Evolutionary conservation across 352 stramenopile species (phyloP), one percentile per base, ranked within the genome.

Genomic region (Phytophthora meadii): DNA sequence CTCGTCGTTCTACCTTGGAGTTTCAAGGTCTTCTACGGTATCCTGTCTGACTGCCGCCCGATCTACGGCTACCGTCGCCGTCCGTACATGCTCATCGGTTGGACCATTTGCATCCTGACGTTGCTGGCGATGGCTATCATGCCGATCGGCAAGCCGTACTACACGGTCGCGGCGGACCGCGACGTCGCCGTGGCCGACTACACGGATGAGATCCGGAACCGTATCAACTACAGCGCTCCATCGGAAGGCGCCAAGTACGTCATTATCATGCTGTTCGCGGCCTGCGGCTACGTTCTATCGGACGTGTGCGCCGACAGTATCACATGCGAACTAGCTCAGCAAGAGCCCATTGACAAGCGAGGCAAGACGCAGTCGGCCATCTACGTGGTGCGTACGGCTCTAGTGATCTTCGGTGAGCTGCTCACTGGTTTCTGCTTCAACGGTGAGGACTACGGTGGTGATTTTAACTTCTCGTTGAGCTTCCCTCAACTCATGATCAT

Each of bases 241-340:
- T 61, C 69, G 4, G 32, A 77, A 25, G 80, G 70, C 11, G 72
- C 49, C 60, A 83, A 81, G 63, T 92, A 89, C 64, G 69, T 87
- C n/a, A 65, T 90, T 15, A 59, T 87, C 39, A 89, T 96, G 75
- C 82, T 92, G 52, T 51, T 93, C 24, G 79, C 85, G 0, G 82
- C 84, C 2, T 53, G 88, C 37, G 87, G 87, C 32, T 95, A 95
- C 61, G 71, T 94, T 11, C 78, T 93, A 47, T 77, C 87, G 4
- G 87, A 95, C 59, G 84, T 94, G 1, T 79, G 77, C 17, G 77
- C 82, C 34, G 88, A 96, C 70, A 84, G 74, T 7, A 71, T 84
- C 41, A 36, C 30, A n/a, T 72, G 76, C 4, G 74, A 86, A n/a
- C 44, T 79, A 12, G 68, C 74, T 17, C 65, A 86, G 57, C 77